These are phyloP conservation scores for Pinus tabuliformis DNA, from an alignment of 75 land plant genomes.

Conservation along the genomic window DNA sequence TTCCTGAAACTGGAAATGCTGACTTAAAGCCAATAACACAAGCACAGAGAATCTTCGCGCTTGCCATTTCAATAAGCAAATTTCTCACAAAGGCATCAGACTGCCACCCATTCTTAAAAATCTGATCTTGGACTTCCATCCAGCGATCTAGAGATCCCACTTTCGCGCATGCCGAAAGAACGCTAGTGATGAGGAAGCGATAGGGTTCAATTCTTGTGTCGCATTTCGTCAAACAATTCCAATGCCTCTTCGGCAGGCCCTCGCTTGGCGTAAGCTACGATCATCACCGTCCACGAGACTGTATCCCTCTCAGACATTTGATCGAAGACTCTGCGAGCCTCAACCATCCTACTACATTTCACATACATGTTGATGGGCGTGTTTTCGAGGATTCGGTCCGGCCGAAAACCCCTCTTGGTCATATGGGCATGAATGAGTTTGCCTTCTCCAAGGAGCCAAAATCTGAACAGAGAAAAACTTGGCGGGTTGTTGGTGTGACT, in stretches of 20 bases:
- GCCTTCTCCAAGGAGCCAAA: no score
- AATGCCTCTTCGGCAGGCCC: conserved; percentile 23
- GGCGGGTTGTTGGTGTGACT: no score
- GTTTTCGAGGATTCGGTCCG: neutral
- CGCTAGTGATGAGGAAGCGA: conserved; percentile 17
- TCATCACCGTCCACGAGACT: conserved; percentile 19
- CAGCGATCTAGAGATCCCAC: conserved; percentile 17
- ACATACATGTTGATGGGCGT: conserved; percentile 16
- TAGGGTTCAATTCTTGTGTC: conserved; percentile 16
- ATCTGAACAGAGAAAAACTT: no score
- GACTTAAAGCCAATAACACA: no score
- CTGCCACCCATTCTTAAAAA: conserved; percentile 8
- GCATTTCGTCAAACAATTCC: conserved; percentile 19
- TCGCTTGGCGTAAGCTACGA: conserved; percentile 13
- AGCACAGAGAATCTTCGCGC: no score
- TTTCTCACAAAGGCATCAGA: conserved; percentile 11
- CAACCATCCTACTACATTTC: conserved; percentile 2
- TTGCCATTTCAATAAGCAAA: conserved; percentile 23
- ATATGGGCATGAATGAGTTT: no score
- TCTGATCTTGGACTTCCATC: conserved; percentile 15
- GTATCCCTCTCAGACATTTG: neutral
- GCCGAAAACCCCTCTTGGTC: no score
- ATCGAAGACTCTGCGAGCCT: conserved; percentile 17
- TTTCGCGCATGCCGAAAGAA: conserved; percentile 18
- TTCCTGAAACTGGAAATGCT: no score